These are phyloP conservation scores for Serendipita indica DNA, from an alignment of 768 basidiomycete species.

Conservation along the genomic window DNA sequence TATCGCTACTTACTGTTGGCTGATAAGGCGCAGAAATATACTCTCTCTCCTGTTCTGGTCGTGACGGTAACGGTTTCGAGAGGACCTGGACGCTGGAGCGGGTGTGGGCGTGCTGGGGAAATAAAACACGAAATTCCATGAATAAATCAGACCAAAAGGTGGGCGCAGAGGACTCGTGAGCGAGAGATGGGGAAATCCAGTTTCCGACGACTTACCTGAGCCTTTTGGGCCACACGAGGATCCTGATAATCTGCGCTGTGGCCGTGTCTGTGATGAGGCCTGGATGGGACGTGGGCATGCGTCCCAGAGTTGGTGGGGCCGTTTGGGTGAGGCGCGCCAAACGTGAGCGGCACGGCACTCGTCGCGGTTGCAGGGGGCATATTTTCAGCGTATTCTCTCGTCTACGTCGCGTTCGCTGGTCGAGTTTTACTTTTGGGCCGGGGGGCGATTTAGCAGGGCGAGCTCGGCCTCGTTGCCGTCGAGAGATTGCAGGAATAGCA, in stretches of 20 bases:
- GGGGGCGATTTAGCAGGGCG: too few relatives aligned
- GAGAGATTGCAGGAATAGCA: too few relatives aligned
- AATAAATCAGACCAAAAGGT: background rate
- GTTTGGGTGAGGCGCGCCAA: background rate
- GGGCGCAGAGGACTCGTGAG: background rate
- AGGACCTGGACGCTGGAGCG: background rate
- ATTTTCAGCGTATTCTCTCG: too few relatives aligned
- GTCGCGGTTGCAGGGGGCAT: too few relatives aligned
- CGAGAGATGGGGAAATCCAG: background rate
- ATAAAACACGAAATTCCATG: background rate
- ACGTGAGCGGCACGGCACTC: background rate
- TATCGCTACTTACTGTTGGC: background rate
- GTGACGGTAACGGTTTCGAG: background rate
- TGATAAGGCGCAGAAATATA: background rate
- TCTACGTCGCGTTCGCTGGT: too few relatives aligned
- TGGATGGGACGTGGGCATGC: background rate
- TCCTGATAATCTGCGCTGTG: conserved; percentile 6
- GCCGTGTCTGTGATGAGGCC: background rate
- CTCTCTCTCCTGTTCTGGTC: background rate
- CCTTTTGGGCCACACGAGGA: background rate
- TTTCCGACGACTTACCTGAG: background rate
- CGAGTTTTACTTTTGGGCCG: too few relatives aligned
- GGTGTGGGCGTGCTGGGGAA: background rate
- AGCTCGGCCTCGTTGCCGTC: too few relatives aligned
- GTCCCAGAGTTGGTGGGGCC: background rate